Evolutionary conservation across 768 basidiomycete genomes (phyloP).

Genomic region (Amanita molliuscula): DNA sequence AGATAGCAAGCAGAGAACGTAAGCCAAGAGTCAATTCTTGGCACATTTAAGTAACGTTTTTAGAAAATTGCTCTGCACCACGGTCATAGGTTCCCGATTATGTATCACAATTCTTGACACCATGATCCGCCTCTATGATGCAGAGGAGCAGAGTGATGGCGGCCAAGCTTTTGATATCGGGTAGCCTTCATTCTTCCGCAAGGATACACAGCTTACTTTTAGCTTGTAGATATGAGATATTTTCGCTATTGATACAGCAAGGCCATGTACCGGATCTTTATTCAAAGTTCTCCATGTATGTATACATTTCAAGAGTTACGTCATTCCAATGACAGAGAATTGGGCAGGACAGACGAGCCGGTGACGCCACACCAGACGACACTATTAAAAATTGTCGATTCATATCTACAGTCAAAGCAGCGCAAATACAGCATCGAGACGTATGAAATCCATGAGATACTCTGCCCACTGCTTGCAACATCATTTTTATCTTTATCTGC

Average conservation of each 20-base stretch:
- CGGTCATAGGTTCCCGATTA: constrained; percentile 50
- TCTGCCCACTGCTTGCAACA: constrained; percentile 50
- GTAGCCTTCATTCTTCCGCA: constrained; percentile 26
- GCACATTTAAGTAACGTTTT: constrained; percentile 8
- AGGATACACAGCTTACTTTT: constrained; percentile 3
- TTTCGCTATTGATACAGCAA: constrained; percentile 51
- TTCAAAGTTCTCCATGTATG: constrained; percentile 49
- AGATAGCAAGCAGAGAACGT: constrained; percentile 47
- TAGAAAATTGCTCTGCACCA: constrained; percentile 44
- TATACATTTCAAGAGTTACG: constrained; percentile 5
- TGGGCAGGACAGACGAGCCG: constrained; percentile 49
- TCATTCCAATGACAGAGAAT: background rate
- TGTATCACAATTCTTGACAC: constrained; percentile 60
- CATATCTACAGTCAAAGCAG: constrained; percentile 55
- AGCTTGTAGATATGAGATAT: constrained; percentile 47
- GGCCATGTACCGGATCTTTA: constrained; percentile 54
- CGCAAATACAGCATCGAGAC: constrained; percentile 16
- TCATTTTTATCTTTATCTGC: constrained; percentile 50
- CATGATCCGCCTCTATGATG: constrained; percentile 63
- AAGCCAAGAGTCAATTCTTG: constrained; percentile 14
- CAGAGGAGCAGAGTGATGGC: constrained; percentile 50
- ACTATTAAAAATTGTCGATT: constrained; percentile 82
- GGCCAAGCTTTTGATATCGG: constrained; percentile 70
- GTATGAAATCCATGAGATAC: constrained; percentile 28
- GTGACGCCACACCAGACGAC: constrained; percentile 80